These are phyloP conservation scores for Teratosphaeria destructans DNA, from an alignment of 2,329 filamentous ascomycete species.

Conservation along the genomic window DNA sequence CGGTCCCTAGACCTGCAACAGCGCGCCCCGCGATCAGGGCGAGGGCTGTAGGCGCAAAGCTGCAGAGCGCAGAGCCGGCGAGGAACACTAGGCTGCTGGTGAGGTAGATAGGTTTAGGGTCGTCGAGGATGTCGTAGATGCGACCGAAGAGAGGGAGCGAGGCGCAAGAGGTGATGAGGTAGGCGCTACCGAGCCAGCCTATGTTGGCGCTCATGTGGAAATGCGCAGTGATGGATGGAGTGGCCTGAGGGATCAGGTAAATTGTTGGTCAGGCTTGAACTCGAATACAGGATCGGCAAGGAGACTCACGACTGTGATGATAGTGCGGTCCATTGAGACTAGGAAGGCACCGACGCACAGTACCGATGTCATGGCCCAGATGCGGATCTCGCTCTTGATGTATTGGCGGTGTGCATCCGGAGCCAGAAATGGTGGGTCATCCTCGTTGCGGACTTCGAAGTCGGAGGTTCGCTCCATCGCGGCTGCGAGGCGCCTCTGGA, in stretches of 20 bases:
- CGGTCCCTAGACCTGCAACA: slow-evolving; percentile 11
- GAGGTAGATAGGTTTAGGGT: slow-evolving; percentile 16
- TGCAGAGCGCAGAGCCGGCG: slow-evolving; percentile 18
- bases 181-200: slow-evolving; percentile 30
- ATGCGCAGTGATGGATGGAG: slow-evolving; percentile 36
- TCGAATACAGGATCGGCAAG: neutral
- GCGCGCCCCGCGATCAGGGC: slow-evolving; percentile 9
- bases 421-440: neutral
- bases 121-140: slow-evolving; percentile 1
- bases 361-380: neutral
- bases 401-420: neutral
- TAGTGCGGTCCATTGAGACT: slow-evolving; percentile 1
- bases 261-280: slow-evolving; percentile 10
- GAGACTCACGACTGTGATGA: neutral
- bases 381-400: neutral
- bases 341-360: neutral
- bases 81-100: slow-evolving; percentile 19
- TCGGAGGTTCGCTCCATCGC: neutral
- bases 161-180: slow-evolving; percentile 5
- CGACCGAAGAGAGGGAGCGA: slow-evolving; percentile 7
- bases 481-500: neutral
- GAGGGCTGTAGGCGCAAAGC: slow-evolving; percentile 10
- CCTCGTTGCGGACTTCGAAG: neutral
- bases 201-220: slow-evolving; percentile 35
- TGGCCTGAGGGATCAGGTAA: slow-evolving; percentile 18